Conservation (phyloP, 2,329 filamentous ascomycete genomes). For the Alternaria atra region DNA sequence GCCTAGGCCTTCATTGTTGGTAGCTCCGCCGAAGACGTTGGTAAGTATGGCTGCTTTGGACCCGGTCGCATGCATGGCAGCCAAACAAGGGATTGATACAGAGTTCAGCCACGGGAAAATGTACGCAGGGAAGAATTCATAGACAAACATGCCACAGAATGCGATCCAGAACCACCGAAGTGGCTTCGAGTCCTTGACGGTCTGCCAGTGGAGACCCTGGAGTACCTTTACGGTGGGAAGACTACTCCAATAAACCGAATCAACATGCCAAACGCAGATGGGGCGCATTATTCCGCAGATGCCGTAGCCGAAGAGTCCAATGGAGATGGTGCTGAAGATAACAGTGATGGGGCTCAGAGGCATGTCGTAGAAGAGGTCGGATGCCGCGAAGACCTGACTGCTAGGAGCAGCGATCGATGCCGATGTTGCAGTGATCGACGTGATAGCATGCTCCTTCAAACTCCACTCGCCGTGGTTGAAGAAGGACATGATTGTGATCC, state of each 20-base stretch:
- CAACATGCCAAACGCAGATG: slow-evolving; percentile 27
- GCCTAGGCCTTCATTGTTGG: slow-evolving; percentile 25
- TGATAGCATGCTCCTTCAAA: slow-evolving; percentile 24
- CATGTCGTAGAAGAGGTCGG: slow-evolving; percentile 24
- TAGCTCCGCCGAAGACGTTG: slow-evolving; percentile 24
- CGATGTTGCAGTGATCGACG: slow-evolving; percentile 26
- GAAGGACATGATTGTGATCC: slow-evolving; percentile 24
- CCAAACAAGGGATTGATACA: slow-evolving; percentile 25
- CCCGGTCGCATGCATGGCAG: slow-evolving; percentile 24
- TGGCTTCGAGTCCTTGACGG: slow-evolving; percentile 24
- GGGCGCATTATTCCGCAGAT: slow-evolving; percentile 26
- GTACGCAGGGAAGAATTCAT: slow-evolving; percentile 29
- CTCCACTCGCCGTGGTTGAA: slow-evolving; percentile 25
- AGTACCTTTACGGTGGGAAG: slow-evolving; percentile 27
- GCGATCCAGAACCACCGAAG: slow-evolving; percentile 29
- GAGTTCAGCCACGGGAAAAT: slow-evolving; percentile 29
- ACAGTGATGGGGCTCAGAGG: slow-evolving; percentile 21
- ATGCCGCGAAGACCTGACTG: slow-evolving; percentile 25
- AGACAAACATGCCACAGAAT: slow-evolving; percentile 25
- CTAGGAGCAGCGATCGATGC: slow-evolving; percentile 24
- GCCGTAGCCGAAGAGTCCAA: slow-evolving; percentile 25
- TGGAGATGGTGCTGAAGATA: slow-evolving; percentile 26
- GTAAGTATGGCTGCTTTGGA: slow-evolving; percentile 21
- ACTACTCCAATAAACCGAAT: slow-evolving; percentile 28
- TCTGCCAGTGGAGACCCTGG: slow-evolving; percentile 27